Conservation (phyloP, 352 stramenopile genomes). For the Phytophthora vignae region DNA sequence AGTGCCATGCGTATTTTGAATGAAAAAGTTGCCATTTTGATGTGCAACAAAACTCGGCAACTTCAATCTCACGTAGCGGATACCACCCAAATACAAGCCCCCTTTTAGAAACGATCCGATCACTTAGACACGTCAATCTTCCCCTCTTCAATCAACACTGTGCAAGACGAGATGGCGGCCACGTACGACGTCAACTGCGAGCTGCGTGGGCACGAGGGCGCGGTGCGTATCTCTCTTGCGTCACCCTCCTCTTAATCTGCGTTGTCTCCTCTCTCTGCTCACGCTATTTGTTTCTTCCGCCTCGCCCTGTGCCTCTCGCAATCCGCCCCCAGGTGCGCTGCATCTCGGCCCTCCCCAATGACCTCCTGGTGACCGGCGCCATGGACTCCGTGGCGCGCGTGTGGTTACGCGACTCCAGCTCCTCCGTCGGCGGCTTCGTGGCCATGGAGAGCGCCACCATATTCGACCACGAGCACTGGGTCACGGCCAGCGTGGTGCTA, state of each 20-base stretch:
- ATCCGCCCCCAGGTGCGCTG: constrained; percentile 51
- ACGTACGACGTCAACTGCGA: constrained; percentile 53
- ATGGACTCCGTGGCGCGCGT: constrained; percentile 77
- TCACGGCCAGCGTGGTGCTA: constrained; percentile 67
- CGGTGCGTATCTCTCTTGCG: constrained; percentile 47
- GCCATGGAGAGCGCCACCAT: constrained; percentile 62
- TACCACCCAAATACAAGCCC: neutral
- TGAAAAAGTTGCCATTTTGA: too few relatives aligned
- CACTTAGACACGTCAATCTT: constrained; percentile 16
- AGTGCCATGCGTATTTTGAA: too few relatives aligned
- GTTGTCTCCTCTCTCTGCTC: constrained; percentile 7
- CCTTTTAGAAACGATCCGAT: neutral
- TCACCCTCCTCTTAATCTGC: neutral
- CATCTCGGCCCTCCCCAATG: constrained; percentile 56
- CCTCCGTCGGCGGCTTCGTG: constrained; percentile 35
- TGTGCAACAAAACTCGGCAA: too few relatives aligned
- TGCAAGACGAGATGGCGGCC: constrained; percentile 21
- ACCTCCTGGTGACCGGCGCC: constrained; percentile 70
- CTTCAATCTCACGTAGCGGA: neutral
- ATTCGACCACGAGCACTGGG: constrained; percentile 87
- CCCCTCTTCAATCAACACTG: neutral
- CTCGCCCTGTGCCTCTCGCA: constrained; percentile 6
- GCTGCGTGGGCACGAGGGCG: constrained; percentile 79
- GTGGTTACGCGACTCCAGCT: constrained; percentile 53
- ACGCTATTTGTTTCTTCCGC: constrained; percentile 1